Evolutionary conservation across 164 flowering plant species (phyloP).

Genomic region (Amborella trichopoda): DNA sequence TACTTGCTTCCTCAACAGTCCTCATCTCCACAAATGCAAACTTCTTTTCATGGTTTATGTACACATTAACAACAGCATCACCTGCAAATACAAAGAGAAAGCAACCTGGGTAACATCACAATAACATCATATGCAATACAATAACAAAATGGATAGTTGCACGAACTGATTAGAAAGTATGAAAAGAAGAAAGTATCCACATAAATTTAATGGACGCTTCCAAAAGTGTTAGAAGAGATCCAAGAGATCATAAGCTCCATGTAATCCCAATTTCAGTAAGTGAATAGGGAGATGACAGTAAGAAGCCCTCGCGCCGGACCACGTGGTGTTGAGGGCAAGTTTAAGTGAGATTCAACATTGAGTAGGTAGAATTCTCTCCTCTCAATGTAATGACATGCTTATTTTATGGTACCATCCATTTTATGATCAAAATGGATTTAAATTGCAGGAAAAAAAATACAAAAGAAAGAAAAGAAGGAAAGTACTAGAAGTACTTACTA

Average conservation of each 20-base stretch:
- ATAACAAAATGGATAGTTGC: neutral
- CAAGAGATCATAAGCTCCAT: too few species aligned
- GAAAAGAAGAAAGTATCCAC: neutral
- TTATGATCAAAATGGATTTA: neutral
- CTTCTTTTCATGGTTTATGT: constrained; percentile 86
- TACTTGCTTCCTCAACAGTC: constrained; percentile 86
- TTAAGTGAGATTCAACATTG: too few species aligned
- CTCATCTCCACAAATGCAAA: constrained; percentile 96
- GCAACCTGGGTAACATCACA: neutral
- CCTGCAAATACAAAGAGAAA: constrained; percentile 27
- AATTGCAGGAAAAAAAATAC: neutral
- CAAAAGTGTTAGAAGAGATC: too few species aligned
- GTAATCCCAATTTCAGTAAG: too few species aligned
- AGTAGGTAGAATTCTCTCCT: too few species aligned
- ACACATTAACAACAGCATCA: constrained; percentile 88
- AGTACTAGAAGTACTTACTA: constrained; percentile 6
- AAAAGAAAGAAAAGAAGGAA: neutral
- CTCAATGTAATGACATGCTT: too few species aligned
- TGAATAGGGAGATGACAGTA: too few species aligned
- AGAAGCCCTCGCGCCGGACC: too few species aligned
- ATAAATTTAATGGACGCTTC: constrained; percentile 1
- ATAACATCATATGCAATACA: neutral
- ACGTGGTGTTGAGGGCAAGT: too few species aligned
- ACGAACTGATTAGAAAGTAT: neutral
- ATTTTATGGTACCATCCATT: too few species aligned